Base-by-base conservation (phyloP, 352 stramenopile species). In the Hyaloperonospora arabidopsidis region DNA sequence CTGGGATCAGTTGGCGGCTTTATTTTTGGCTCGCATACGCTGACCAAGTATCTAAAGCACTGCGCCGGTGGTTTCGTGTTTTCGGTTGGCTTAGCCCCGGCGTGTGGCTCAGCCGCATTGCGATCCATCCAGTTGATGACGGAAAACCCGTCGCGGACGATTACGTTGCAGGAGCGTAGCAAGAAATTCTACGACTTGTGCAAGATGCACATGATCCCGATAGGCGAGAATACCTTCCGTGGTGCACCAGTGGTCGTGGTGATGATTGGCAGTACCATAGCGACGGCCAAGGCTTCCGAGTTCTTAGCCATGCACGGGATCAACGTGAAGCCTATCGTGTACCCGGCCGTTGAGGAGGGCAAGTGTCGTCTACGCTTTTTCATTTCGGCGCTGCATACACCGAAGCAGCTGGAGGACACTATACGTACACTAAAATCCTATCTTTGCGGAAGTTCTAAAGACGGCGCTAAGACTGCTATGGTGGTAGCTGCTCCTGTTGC, bases 331-430 rank as follows among this genome's bases (percentile, higher is more conserved):
- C 79, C 84, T 7, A 91, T 90, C 48, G 82, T 94, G 57, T 84
- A 94, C 49, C 84, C 84, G 38, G 84, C 84, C 0, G 84, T 94
- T 23, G 84, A 89, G 45, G 80, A 89, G 57, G 84, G 84, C 45
- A 89, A 92, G 55, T 88, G 79, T 41, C 76, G 84, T 38, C 58
- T 94, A 36, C 81, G 84, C 17, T 94, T 94, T 54, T 94, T 94
- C 60, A 88, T 94, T 48, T 91, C 78, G 44, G 74, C 77, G 15
- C 57, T 87, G 29, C 80, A 92, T 62, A 83, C 72, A 18, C 75
- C 77, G 45, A 68, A 74, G 54, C 74, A 92, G 54, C 61, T 94
- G 23, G 68, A 87, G 36, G 67, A 79, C 39, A 70, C 81, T 0
- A 72, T 89, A 0, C 45, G 66, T 5, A 54, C 54, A 45, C 52